Evolutionary conservation across 176 grass and related monocot genomes (phyloP).

Genomic region (Oryza nivara): DNA sequence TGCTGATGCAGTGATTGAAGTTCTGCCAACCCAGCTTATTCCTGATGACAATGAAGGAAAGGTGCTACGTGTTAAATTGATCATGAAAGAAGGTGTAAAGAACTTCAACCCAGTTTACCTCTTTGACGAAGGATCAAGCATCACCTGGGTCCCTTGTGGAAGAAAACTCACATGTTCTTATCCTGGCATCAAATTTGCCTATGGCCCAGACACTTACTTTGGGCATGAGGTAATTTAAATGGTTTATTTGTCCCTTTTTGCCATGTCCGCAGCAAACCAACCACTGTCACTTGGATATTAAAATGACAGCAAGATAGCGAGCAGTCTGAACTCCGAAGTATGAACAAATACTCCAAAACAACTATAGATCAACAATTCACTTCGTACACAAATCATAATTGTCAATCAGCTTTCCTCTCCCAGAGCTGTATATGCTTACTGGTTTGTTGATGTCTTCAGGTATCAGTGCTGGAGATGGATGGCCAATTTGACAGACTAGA

Average conservation of each 20-base stretch:
- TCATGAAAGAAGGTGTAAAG: conserved; percentile 83
- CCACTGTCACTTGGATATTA: conserved; percentile 11
- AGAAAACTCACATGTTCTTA: conserved; percentile 93
- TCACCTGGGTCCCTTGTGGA: conserved; percentile 84
- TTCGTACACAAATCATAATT: conserved; percentile 23
- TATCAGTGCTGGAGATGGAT: conserved; percentile 91
- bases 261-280: background rate
- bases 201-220: conserved; percentile 77
- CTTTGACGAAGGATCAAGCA: conserved; percentile 90
- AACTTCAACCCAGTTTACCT: conserved; percentile 82
- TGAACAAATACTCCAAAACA: background rate
- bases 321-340: conserved; percentile 12
- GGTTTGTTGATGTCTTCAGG: conserved; percentile 54
- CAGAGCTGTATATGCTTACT: conserved; percentile 28
- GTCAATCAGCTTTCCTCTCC: conserved; percentile 9
- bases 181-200: conserved; percentile 84
- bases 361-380: conserved; percentile 16
- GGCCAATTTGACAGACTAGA: conserved; percentile 87
- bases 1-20: conserved; percentile 83
- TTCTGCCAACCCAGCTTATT: conserved; percentile 88
- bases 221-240: conserved; percentile 69
- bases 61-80: conserved; percentile 76
- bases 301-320: conserved; percentile 7
- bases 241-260: conserved; percentile 19
- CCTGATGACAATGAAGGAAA: conserved; percentile 88